Percentiles rank a stretch among this genome's conserved stretches.
Conservation (phyloP, 192 early-diverging fungal species). For the Chytriomyces sp. region DNA sequence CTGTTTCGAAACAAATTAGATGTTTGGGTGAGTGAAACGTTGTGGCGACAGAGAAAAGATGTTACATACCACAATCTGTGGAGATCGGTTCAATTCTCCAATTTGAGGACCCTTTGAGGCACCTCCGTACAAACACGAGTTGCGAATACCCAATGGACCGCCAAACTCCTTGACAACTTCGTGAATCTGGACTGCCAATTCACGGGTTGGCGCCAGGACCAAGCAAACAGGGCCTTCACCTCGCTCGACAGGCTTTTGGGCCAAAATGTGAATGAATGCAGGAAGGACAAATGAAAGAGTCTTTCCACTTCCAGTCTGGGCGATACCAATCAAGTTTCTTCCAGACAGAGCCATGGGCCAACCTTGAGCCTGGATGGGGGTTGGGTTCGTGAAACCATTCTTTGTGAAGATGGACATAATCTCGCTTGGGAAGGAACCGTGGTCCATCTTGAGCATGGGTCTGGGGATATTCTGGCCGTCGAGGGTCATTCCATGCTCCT, state of each 20-base stretch:
- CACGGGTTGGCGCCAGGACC: slow-evolving; percentile 77
- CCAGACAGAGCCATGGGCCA: slow-evolving; percentile 89
- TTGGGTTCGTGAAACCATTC: slow-evolving; percentile 77
- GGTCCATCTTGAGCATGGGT: slow-evolving; percentile 75
- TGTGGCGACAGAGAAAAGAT: slow-evolving; percentile 56
- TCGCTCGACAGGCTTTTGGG: slow-evolving; percentile 43
- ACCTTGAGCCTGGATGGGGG: slow-evolving; percentile 91
- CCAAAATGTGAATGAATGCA: slow-evolving; percentile 75
- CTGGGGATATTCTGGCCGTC: slow-evolving; percentile 60
- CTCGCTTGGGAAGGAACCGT: slow-evolving; percentile 70
- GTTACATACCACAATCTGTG: slow-evolving; percentile 71
- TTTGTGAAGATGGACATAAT: slow-evolving; percentile 63
- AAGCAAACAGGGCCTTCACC: slow-evolving; percentile 65
- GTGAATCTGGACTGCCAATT: slow-evolving; percentile 74
- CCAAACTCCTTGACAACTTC: slow-evolving; percentile 65
- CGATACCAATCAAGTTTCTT: slow-evolving; percentile 91
- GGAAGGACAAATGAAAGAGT: slow-evolving; percentile 91
- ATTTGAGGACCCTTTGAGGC: slow-evolving; percentile 78
- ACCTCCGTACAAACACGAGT: slow-evolving; percentile 85
- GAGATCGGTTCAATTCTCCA: slow-evolving; percentile 51
- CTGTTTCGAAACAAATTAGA: slow-evolving; percentile 57
- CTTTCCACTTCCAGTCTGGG: slow-evolving; percentile 87
- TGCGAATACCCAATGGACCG: slow-evolving; percentile 67
- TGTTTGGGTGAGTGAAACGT: not conserved
- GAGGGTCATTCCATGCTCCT: slow-evolving; percentile 67